Percentiles rank a stretch among this genome's conserved stretches.
These are phyloP conservation scores for Yamagishiella unicocca DNA, from an alignment of 139 green algal species.

Conservation along the genomic window DNA sequence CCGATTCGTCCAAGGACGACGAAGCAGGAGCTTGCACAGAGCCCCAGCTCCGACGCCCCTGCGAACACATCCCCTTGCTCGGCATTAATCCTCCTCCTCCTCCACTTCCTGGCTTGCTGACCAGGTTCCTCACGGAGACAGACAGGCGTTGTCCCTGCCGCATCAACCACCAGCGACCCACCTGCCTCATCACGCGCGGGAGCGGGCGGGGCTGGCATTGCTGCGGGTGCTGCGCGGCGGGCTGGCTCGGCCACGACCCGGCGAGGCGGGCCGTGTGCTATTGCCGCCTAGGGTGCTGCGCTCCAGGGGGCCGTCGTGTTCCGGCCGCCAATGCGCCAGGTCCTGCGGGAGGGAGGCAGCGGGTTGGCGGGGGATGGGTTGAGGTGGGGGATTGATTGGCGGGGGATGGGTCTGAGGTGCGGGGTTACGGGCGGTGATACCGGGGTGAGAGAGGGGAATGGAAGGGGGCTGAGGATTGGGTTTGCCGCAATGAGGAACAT, in stretches of 20 bases:
- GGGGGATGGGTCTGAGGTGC: neutral
- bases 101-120: no score
- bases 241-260: neutral
- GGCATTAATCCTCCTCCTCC: no score
- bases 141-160: no score
- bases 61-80: no score
- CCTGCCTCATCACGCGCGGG: constrained; percentile 8
- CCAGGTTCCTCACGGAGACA: no score
- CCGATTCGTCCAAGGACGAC: no score
- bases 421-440: neutral
- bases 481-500: no score
- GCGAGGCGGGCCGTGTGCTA: constrained; percentile 26
- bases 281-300: neutral
- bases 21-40: no score
- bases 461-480: neutral
- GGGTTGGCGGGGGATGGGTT: neutral
- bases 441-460: neutral
- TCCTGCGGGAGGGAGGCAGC: constrained; percentile 7
- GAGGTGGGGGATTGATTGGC: neutral
- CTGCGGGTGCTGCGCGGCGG: constrained; percentile 13
- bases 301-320: constrained; percentile 36
- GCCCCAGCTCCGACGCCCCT: no score
- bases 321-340: constrained; percentile 32
- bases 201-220: constrained; percentile 20
- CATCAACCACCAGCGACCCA: no score